These are phyloP conservation scores for Glonium stellatum DNA, from an alignment of 495 filamentous ascomycete genomes.

Conservation along the genomic window DNA sequence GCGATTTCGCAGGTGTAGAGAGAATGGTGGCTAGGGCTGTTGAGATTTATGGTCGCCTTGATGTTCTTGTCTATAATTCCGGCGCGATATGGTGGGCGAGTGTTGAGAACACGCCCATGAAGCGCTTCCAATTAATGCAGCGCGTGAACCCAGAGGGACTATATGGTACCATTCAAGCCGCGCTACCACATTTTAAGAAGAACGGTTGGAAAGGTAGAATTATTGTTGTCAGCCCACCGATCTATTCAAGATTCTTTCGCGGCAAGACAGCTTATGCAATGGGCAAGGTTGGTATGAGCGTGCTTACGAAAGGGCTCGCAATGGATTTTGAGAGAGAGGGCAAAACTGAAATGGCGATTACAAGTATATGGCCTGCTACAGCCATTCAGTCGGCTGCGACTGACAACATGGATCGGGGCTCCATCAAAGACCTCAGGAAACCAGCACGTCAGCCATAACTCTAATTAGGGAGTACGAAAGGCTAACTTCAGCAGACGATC, in stretches of 20 bases:
- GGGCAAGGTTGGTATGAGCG: constrained; percentile 80
- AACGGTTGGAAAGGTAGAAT: constrained; percentile 55
- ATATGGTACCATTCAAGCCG: constrained; percentile 60
- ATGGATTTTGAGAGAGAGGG: constrained; percentile 74
- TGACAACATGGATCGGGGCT: constrained; percentile 38
- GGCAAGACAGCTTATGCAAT: constrained; percentile 86
- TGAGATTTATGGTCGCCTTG: constrained; percentile 53
- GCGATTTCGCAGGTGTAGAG: constrained; percentile 56
- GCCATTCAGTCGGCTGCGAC: constrained; percentile 69
- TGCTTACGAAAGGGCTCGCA: constrained; percentile 70
- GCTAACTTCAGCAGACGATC: constrained; percentile 41
- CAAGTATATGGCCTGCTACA: constrained; percentile 73
- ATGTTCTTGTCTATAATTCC: constrained; percentile 74
- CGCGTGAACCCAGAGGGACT: constrained; percentile 70
- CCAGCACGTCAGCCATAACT: constrained; percentile 26
- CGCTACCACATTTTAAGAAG: constrained; percentile 53
- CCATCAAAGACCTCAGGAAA: constrained; percentile 54
- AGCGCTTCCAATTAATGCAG: constrained; percentile 78
- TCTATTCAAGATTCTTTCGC: constrained; percentile 76
- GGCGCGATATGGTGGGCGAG: constrained; percentile 85
- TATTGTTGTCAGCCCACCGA: constrained; percentile 76
- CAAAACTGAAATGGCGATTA: constrained; percentile 63
- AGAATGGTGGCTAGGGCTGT: constrained; percentile 55
- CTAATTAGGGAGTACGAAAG: too few relatives aligned
- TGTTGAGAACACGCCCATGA: constrained; percentile 64